These are phyloP conservation scores for Trichophyton benhamiae DNA, from an alignment of 2,329 filamentous ascomycete species.

Conservation along the genomic window DNA sequence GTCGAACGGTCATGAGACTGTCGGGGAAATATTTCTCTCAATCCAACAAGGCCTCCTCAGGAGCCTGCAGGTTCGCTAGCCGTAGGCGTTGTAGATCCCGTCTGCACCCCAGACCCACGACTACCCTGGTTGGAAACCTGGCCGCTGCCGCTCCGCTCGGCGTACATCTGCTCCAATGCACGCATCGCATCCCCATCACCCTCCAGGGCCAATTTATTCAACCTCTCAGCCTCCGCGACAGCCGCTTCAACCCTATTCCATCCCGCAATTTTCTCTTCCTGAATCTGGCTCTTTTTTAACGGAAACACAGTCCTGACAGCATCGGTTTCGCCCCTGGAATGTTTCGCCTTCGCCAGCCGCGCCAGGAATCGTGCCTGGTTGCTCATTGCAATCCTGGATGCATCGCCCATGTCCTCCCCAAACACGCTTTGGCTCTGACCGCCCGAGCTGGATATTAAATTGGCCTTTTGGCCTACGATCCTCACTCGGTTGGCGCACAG, in stretches of 20 bases:
- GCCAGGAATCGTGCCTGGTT: conserved; percentile 49
- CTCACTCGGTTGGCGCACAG: conserved; percentile 59
- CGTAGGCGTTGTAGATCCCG: not conserved
- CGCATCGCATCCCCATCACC: conserved; percentile 27
- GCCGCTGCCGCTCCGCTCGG: conserved; percentile 13
- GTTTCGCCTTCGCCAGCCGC: conserved; percentile 53
- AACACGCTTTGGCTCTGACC: conserved; percentile 3
- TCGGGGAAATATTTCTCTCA: not conserved
- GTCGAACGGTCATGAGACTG: not conserved
- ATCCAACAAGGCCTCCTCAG: not conserved
- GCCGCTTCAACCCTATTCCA: conserved; percentile 30
- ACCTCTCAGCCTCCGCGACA: conserved; percentile 24
- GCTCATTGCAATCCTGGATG: conserved; percentile 21
- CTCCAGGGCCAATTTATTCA: conserved; percentile 26
- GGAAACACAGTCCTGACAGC: conserved; percentile 48
- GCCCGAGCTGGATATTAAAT: conserved; percentile 39
- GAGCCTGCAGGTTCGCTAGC: not conserved
- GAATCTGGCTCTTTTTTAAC: conserved; percentile 22
- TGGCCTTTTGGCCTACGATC: conserved; percentile 54
- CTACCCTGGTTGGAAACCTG: not conserved
- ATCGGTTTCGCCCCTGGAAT: conserved; percentile 51
- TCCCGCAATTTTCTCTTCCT: conserved; percentile 23
- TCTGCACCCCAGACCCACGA: conserved; percentile 2
- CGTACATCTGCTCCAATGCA: conserved; percentile 28
- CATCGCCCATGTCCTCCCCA: not conserved